These are phyloP conservation scores for Malassezia pachydermatis DNA, from an alignment of 1,284 basidiomycete species.

Conservation along the genomic window DNA sequence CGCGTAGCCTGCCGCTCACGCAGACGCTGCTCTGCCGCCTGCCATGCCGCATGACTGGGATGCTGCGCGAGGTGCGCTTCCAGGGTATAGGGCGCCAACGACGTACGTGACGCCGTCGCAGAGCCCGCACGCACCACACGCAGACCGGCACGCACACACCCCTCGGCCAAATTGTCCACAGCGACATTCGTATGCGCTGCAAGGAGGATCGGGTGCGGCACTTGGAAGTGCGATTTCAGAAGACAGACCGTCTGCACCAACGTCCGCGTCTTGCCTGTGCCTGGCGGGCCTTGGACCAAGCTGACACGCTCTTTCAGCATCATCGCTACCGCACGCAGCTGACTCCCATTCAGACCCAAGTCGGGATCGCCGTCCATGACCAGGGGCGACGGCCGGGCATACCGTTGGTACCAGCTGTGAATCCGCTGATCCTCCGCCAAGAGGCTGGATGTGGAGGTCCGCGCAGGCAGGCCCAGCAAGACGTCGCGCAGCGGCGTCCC, in stretches of 20 bases:
- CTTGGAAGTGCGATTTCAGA: slow-evolving; percentile 74
- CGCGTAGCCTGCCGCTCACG: slow-evolving; percentile 22
- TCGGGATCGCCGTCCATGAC: slow-evolving; percentile 69
- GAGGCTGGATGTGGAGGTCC: slow-evolving; percentile 54
- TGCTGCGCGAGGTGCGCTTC: slow-evolving; percentile 61
- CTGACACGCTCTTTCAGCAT: slow-evolving; percentile 71
- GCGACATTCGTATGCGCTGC: slow-evolving; percentile 89
- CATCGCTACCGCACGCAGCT: slow-evolving; percentile 69
- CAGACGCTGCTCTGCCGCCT: slow-evolving; percentile 33
- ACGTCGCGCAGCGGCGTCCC: slow-evolving; percentile 43
- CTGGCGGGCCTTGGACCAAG: slow-evolving; percentile 83
- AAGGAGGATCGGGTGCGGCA: slow-evolving; percentile 72
- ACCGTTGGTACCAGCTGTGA: slow-evolving; percentile 49
- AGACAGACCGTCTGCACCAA: slow-evolving; percentile 73
- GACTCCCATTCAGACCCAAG: slow-evolving; percentile 65
- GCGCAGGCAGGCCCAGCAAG: slow-evolving; percentile 53
- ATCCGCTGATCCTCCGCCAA: slow-evolving; percentile 54
- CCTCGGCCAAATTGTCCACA: slow-evolving; percentile 79
- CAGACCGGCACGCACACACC: slow-evolving; percentile 56
- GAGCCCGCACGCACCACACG: slow-evolving; percentile 68
- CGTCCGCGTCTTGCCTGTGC: slow-evolving; percentile 89
- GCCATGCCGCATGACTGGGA: slow-evolving; percentile 53
- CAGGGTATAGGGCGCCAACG: slow-evolving; percentile 58
- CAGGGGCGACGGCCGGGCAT: slow-evolving; percentile 54
- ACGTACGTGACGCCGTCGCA: slow-evolving; percentile 52